Evolutionary conservation across 371 early-diverging fungal species (phyloP).

Genomic region (Vairimorpha necatrix): DNA sequence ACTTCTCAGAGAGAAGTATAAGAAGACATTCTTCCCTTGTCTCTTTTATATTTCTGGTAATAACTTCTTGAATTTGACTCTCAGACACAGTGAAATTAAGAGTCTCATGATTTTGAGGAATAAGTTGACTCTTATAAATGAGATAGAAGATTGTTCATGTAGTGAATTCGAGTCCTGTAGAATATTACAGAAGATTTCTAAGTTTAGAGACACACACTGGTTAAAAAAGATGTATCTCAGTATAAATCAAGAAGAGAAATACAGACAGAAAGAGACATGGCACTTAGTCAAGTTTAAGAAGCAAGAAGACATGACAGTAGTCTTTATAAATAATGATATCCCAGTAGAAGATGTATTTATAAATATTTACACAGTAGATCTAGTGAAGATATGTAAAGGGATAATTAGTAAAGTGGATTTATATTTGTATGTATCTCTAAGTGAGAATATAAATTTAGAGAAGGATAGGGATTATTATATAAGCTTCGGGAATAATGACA

Average conservation of each 20-base stretch:
- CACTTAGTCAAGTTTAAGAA: slow-evolving; percentile 15
- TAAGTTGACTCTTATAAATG: slow-evolving; percentile 7
- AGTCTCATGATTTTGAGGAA: slow-evolving; percentile 46
- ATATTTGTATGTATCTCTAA: slow-evolving; percentile 21
- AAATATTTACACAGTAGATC: slow-evolving; percentile 23
- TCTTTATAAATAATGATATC: not conserved
- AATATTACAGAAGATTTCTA: slow-evolving; percentile 26
- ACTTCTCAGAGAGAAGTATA: slow-evolving; percentile 36
- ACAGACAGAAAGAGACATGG: slow-evolving; percentile 18
- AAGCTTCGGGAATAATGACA: slow-evolving; percentile 13
- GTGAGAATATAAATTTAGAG: slow-evolving; percentile 44
- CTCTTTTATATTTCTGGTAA: slow-evolving; percentile 39
- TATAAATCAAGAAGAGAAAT: slow-evolving; percentile 40
- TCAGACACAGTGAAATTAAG: slow-evolving; percentile 48
- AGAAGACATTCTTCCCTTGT: slow-evolving; percentile 17
- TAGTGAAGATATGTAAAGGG: slow-evolving; percentile 31
- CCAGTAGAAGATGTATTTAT: slow-evolving; percentile 19
- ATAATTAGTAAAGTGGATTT: slow-evolving; percentile 4
- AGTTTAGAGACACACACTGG: slow-evolving; percentile 20
- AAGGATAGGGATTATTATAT: slow-evolving; percentile 16
- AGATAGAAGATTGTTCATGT: slow-evolving; percentile 16
- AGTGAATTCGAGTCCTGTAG: slow-evolving; percentile 4
- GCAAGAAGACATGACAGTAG: not conserved
- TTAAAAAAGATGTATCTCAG: slow-evolving; percentile 40
- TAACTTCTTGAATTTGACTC: slow-evolving; percentile 22